Evolutionary conservation across 2,329 filamentous ascomycete species (phyloP), one percentile per base, ranked within the genome.

Genomic region (Zasmidium cellare): DNA sequence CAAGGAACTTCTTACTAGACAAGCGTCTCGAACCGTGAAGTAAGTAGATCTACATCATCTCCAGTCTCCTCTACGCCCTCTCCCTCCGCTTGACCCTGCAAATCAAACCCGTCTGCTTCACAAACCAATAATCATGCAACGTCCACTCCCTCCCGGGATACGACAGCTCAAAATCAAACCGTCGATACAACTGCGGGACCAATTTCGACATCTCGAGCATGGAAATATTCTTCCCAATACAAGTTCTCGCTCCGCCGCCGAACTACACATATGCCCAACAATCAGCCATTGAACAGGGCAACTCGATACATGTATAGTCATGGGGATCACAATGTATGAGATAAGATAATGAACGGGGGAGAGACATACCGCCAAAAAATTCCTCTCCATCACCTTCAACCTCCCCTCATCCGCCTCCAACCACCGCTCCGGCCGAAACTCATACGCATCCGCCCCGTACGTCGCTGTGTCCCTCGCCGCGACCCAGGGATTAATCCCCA

Each of bases 401-500:
- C 47, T 20, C 18, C 58, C 50, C 19, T 35, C 46, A 24, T 54
- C 41, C 61, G 51, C 54, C 28, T 62, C 59, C 20, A 65, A 38
- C 63, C 63, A 65, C 6, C 63, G 54, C 46, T 65, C 63, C 12
- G 63, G 63, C 44, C 61, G 47, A 44, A 64, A 65, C 5, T 18
- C 20, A 23, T 46, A 46, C 14, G 54, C 59, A 60, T 65, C 63
- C 6, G 66, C 53, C 2, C 71, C 71, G 51, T 60, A 73, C 3
- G 73, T 64, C 6, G 67, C 61, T 24, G 60, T 52, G 48, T 71
- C 65, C 3, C 68, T 60, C 41, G 73, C 71, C 18, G 72, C 59
- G 2, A 71, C 69, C 71, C 73, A 75, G 0, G 72, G 65, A 51
- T 72, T 73, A 2, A 67, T 63, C 14, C 71, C 71, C 5, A 72